phyloP scores from a whole-genome alignment of 176 grass and related monocot species.

The Thinopyrum elongatum region DNA sequence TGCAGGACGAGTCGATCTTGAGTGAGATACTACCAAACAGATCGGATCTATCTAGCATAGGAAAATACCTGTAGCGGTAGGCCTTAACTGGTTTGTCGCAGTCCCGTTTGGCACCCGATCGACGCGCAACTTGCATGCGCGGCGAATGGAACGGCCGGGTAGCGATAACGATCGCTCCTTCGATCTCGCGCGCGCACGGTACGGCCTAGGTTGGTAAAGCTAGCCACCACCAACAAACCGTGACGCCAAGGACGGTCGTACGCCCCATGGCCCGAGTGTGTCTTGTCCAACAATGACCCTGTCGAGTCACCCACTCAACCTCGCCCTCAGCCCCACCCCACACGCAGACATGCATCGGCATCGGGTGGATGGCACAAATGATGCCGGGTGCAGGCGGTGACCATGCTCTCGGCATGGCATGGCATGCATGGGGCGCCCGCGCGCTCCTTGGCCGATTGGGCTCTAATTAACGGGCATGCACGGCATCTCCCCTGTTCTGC shows the following conservation, averaged over 20 bases:
- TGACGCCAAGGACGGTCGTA: conserved; percentile 27
- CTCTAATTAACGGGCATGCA: not conserved
- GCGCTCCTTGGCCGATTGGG: not conserved
- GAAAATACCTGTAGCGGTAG: too few relatives aligned
- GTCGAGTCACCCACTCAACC: not conserved
- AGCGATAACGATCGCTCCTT: too few relatives aligned
- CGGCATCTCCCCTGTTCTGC: too few relatives aligned
- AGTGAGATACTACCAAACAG: too few relatives aligned
- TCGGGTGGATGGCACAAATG: not conserved
- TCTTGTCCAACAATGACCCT: conserved; percentile 25
- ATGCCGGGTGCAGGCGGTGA: not conserved
- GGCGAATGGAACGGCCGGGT: too few relatives aligned
- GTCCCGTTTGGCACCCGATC: too few relatives aligned
- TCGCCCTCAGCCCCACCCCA: too few relatives aligned
- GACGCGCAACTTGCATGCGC: too few relatives aligned
- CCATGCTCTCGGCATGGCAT: not conserved
- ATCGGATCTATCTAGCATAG: too few relatives aligned
- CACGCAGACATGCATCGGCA: not conserved
- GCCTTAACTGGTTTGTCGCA: too few relatives aligned
- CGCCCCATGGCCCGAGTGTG: not conserved
- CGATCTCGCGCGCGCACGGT: not conserved
- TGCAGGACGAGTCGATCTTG: too few relatives aligned
- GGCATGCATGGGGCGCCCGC: not conserved
- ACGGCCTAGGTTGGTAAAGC: conserved; percentile 4
- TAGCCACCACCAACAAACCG: not conserved